Percentiles rank a stretch among this genome's conserved stretches.
phyloP scores from a whole-genome alignment of 2,329 filamentous ascomycete species.

The Ceratocystis diversiconidia region DNA sequence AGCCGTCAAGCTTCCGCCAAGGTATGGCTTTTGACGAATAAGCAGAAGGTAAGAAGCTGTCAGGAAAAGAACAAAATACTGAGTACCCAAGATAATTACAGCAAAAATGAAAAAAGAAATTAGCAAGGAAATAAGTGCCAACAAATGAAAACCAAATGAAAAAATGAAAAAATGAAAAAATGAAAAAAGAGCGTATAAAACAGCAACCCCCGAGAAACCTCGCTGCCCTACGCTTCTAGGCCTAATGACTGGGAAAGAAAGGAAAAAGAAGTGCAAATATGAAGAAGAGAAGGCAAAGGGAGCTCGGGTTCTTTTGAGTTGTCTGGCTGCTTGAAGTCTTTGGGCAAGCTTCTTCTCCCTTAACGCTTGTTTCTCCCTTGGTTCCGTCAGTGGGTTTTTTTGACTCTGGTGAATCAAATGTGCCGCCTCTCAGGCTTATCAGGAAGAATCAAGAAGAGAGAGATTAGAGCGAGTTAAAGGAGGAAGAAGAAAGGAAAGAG shows the following conservation, averaged over 20 bases:
- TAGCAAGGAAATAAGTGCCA: slow-evolving; percentile 16
- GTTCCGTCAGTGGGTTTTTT: slow-evolving; percentile 1
- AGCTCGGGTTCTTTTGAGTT: slow-evolving; percentile 10
- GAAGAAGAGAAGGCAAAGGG: slow-evolving; percentile 8
- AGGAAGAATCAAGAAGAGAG: neutral
- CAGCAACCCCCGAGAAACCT: neutral
- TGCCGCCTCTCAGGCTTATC: slow-evolving; percentile 10
- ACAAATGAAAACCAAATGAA: neutral
- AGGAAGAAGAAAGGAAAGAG: neutral
- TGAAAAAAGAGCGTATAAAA: neutral
- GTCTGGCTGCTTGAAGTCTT: neutral
- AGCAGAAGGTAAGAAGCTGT: neutral
- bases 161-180: neutral
- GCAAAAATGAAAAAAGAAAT: neutral
- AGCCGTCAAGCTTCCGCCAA: neutral
- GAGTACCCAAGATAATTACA: neutral
- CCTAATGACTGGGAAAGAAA: neutral
- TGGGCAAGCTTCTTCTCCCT: neutral
- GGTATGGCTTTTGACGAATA: neutral
- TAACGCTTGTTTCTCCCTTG: slow-evolving; percentile 5
- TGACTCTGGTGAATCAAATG: slow-evolving; percentile 1
- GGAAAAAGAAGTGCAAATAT: slow-evolving; percentile 3
- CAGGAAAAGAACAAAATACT: neutral
- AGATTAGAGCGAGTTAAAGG: neutral
- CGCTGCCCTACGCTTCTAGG: neutral